A percentile compares a stretch with the other conserved stretches of the same genome.
Conservation (phyloP, 345 rosid genomes). For the Lenwebbia sp. region DNA sequence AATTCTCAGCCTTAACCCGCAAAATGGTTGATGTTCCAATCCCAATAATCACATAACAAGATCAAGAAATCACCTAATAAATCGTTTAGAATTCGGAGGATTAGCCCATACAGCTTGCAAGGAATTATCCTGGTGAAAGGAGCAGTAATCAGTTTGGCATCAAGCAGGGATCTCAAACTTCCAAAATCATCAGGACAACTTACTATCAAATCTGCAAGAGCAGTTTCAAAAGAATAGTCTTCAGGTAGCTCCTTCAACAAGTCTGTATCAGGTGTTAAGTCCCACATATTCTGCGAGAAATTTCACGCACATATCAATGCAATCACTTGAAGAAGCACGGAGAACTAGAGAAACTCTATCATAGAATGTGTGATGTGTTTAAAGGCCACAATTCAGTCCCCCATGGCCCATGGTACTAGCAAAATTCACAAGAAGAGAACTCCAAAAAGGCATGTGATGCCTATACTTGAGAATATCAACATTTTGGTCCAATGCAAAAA, state of each 20-base stretch:
- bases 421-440: neutral
- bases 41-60: neutral
- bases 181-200: constrained; percentile 2
- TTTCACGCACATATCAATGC: neutral
- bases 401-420: neutral
- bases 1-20: neutral
- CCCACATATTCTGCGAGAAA: constrained; percentile 56
- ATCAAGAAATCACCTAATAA: constrained; percentile 37
- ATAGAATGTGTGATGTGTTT: neutral
- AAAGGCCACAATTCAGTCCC: neutral
- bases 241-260: constrained; percentile 46
- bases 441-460: neutral
- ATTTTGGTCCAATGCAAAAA: neutral
- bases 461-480: neutral
- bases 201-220: constrained; percentile 69
- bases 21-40: neutral
- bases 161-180: neutral
- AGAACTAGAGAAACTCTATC: neutral
- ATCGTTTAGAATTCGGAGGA: constrained; percentile 5
- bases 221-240: constrained; percentile 53
- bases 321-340: neutral
- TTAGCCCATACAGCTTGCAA: constrained; percentile 69
- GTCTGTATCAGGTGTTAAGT: constrained; percentile 60
- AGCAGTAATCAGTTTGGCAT: neutral
- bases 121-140: constrained; percentile 53